Percentiles rank a stretch among this genome's conserved stretches.
phyloP scores from a whole-genome alignment of 1,284 basidiomycete genomes.

The Uromyces viciae-fabae region DNA sequence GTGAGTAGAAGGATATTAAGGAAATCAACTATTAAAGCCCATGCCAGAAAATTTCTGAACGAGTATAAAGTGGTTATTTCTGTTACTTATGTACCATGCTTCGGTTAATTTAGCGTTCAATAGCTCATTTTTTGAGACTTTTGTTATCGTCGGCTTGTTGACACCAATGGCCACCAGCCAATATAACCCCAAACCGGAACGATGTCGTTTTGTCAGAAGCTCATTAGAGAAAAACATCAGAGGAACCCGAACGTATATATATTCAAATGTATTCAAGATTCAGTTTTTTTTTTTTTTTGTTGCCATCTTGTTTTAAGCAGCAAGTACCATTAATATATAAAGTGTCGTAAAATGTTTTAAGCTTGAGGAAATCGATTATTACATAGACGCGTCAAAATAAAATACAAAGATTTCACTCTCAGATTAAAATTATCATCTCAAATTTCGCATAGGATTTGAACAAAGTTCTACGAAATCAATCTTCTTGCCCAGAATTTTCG shows the following conservation, averaged over 20 bases:
- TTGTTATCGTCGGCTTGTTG: constrained; percentile 18
- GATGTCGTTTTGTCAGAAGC: constrained; percentile 35
- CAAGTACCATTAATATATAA: too few relatives aligned
- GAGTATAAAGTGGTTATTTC: not conserved
- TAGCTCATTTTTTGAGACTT: constrained; percentile 42
- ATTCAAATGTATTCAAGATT: too few relatives aligned
- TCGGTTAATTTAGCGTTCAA: constrained; percentile 32
- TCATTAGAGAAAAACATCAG: constrained; percentile 46
- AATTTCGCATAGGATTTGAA: too few relatives aligned
- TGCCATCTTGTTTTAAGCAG: too few relatives aligned
- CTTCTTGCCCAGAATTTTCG: too few relatives aligned
- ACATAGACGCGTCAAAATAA: too few relatives aligned
- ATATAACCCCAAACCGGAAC: constrained; percentile 36
- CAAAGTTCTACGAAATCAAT: too few relatives aligned
- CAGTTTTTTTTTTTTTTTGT: not conserved
- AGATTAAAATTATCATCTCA: too few relatives aligned
- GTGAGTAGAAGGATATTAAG: not conserved
- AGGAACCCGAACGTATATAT: too few relatives aligned
- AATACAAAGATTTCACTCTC: too few relatives aligned
- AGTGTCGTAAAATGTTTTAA: too few relatives aligned
- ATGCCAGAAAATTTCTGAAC: not conserved
- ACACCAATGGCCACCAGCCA: constrained; percentile 37
- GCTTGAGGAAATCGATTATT: too few relatives aligned
- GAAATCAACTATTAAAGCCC: not conserved
- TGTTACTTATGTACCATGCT: constrained; percentile 46